Evolutionary conservation across 192 early-diverging fungal species (phyloP).

Genomic region (Backusella tuberculispora): DNA sequence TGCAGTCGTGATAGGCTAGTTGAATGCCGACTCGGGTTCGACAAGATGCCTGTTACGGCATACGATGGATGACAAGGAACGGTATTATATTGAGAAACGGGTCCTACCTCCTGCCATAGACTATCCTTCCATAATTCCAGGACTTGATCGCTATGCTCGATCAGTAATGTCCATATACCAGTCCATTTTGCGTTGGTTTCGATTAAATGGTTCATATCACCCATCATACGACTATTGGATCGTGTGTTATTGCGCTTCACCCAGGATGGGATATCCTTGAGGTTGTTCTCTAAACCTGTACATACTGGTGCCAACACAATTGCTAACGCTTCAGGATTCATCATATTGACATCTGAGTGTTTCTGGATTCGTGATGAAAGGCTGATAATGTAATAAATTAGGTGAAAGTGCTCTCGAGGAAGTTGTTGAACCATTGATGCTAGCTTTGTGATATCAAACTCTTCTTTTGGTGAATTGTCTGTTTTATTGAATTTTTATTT

Average conservation of each 20-base stretch:
- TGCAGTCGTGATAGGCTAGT: conserved; percentile 16
- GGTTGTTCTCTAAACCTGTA: conserved; percentile 36
- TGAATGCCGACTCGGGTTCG: conserved; percentile 24
- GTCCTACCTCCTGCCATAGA: not conserved
- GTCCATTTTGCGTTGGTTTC: conserved; percentile 37
- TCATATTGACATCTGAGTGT: conserved; percentile 33
- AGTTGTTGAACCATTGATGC: conserved; percentile 10
- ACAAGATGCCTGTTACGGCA: not conserved
- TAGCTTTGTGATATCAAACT: not conserved
- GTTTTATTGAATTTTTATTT: conserved; percentile 5
- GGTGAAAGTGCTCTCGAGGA: conserved; percentile 25
- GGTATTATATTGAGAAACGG: not conserved
- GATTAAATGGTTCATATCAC: conserved; percentile 25
- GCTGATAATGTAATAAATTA: conserved; percentile 32
- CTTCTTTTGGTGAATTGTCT: not conserved
- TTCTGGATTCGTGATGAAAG: conserved; percentile 28
- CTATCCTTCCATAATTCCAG: conserved; percentile 23
- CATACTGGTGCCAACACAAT: conserved; percentile 39
- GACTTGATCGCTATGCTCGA: conserved; percentile 22
- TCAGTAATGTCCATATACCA: conserved; percentile 32
- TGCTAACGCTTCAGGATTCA: conserved; percentile 42
- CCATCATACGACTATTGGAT: conserved; percentile 21
- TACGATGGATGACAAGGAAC: conserved; percentile 19
- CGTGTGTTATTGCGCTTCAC: conserved; percentile 20
- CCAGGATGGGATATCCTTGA: conserved; percentile 24